phyloP scores from a whole-genome alignment of 352 stramenopile genomes.

The Pythium brassicae region DNA sequence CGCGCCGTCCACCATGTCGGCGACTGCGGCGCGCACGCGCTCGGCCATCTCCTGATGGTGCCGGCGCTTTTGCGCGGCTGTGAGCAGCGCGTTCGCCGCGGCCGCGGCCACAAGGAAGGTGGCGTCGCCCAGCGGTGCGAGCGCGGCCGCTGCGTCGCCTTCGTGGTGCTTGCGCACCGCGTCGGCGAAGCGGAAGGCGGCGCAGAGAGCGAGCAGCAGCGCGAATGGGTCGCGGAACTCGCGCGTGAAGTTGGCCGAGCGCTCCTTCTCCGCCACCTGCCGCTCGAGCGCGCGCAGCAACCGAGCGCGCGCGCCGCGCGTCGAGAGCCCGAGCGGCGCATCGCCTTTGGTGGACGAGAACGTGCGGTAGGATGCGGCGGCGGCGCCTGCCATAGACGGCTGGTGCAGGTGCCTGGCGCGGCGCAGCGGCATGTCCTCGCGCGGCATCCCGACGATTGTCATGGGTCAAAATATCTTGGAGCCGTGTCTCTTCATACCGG shows the following conservation, averaged over 20 bases:
- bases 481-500: too few relatives aligned
- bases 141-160: constrained; percentile 13
- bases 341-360: constrained; percentile 4
- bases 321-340: constrained; percentile 46
- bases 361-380: constrained; percentile 8
- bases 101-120: constrained; percentile 58
- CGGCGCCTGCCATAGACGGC: too few relatives aligned
- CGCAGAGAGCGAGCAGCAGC: constrained; percentile 62
- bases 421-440: too few relatives aligned
- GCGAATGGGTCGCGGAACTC: constrained; percentile 75
- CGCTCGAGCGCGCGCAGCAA: constrained; percentile 63
- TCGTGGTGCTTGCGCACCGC: constrained; percentile 25
- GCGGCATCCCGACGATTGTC: too few relatives aligned
- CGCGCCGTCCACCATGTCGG: constrained; percentile 34
- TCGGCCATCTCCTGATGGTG: constrained; percentile 78
- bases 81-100: constrained; percentile 58
- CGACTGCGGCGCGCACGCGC: constrained; percentile 59
- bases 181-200: constrained; percentile 56
- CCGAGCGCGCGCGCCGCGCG: constrained; percentile 32
- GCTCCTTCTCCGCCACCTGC: constrained; percentile 73
- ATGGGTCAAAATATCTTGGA: too few relatives aligned
- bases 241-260: constrained; percentile 49
- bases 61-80: constrained; percentile 56
- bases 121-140: constrained; percentile 41
- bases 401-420: too few relatives aligned